These are phyloP conservation scores for Musa troglodytarum DNA, from an alignment of 176 grass and related monocot genomes.

Conservation along the genomic window DNA sequence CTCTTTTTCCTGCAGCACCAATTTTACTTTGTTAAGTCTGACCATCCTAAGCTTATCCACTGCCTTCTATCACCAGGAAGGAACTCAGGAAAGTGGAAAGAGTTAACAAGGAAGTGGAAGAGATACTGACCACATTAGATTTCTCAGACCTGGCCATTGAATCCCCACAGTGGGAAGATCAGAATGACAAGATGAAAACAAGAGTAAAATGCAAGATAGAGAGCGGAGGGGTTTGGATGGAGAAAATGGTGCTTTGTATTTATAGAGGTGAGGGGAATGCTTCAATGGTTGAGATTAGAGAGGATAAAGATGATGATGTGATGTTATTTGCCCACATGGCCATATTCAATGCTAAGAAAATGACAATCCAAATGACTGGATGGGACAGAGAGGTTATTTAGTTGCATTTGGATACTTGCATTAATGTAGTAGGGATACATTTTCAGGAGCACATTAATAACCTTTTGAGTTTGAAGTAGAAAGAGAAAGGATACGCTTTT, in stretches of 20 bases:
- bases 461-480: too few relatives aligned
- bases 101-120: not conserved
- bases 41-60: not conserved
- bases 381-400: not conserved
- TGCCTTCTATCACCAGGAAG: not conserved
- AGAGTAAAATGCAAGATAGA: not conserved
- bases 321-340: not conserved
- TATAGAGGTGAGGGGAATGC: not conserved
- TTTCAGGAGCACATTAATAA: too few relatives aligned
- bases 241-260: not conserved
- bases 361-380: not conserved
- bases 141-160: not conserved
- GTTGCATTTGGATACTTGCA: slow-evolving; percentile 5
- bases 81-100: not conserved
- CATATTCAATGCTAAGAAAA: not conserved
- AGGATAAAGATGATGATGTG: not conserved
- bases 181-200: not conserved
- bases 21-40: not conserved
- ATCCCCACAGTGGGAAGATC: not conserved
- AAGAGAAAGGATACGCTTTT: too few relatives aligned
- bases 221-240: not conserved
- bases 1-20: slow-evolving; percentile 3
- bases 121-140: not conserved
- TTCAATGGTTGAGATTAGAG: slow-evolving; percentile 6
- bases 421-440: not conserved